Evolutionary conservation across 352 stramenopile genomes (phyloP).

Genomic region (Phytophthora multivora): DNA sequence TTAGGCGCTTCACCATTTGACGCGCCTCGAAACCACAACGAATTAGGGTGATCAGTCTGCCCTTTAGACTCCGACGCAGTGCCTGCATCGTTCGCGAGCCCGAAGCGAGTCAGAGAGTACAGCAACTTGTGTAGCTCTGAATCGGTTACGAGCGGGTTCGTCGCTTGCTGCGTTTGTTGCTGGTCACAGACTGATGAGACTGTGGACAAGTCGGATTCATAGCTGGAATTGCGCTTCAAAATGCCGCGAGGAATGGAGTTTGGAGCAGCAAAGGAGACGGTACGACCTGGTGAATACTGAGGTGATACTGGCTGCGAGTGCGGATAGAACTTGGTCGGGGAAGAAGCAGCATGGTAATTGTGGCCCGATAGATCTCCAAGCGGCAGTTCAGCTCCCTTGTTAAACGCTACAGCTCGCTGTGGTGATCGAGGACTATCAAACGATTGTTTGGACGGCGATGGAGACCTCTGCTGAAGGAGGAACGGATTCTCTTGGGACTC

Average conservation of each 20-base stretch:
- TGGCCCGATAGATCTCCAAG: slow-evolving; percentile 35
- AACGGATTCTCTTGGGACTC: slow-evolving; percentile 77
- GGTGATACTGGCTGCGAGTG: slow-evolving; percentile 10
- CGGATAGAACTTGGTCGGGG: slow-evolving; percentile 4
- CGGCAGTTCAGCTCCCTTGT: slow-evolving; percentile 39
- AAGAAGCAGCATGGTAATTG: slow-evolving; percentile 4
- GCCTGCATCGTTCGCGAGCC: slow-evolving; percentile 36
- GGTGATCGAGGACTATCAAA: slow-evolving; percentile 4
- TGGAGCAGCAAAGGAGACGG: slow-evolving; percentile 38
- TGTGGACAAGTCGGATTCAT: slow-evolving; percentile 50
- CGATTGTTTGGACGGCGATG: slow-evolving; percentile 18
- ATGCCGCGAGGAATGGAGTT: slow-evolving; percentile 43
- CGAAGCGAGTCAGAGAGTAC: slow-evolving; percentile 63
- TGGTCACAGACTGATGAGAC: slow-evolving; percentile 31
- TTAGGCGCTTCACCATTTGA: slow-evolving; percentile 1
- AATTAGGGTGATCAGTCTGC: slow-evolving; percentile 7
- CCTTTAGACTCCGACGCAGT: not conserved
- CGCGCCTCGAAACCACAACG: slow-evolving; percentile 18
- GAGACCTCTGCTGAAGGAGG: slow-evolving; percentile 43
- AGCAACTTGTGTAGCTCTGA: slow-evolving; percentile 70
- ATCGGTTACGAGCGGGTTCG: slow-evolving; percentile 26
- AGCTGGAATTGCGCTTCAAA: slow-evolving; percentile 50
- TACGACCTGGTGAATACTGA: slow-evolving; percentile 24
- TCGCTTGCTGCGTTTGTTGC: slow-evolving; percentile 21
- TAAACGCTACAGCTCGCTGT: slow-evolving; percentile 5